These are phyloP conservation scores for Copromyces sp. DNA, from an alignment of 495 filamentous ascomycete species.

Conservation along the genomic window DNA sequence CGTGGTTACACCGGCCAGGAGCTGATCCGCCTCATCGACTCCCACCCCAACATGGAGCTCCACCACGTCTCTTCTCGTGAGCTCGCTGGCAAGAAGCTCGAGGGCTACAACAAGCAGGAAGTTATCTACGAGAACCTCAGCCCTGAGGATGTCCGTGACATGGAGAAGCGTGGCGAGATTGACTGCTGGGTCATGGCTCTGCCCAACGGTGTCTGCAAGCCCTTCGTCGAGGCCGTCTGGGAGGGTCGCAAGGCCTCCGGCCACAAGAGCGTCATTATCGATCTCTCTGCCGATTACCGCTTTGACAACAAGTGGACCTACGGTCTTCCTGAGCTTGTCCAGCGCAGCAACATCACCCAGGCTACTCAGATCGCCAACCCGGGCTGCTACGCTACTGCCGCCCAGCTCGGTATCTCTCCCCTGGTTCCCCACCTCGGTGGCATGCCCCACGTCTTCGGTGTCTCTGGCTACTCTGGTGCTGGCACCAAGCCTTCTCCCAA, in stretches of 20 bases:
- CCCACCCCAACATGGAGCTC: conserved; percentile 90
- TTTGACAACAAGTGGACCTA: conserved; percentile 91
- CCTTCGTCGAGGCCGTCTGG: conserved; percentile 86
- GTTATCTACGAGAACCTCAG: conserved; percentile 88
- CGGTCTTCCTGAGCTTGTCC: conserved; percentile 82
- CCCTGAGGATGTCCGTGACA: conserved; percentile 79
- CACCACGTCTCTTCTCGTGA: conserved; percentile 92
- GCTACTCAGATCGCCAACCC: conserved; percentile 89
- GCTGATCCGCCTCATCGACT: conserved; percentile 78
- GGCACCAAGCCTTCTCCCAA: conserved; percentile 93
- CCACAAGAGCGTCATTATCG: conserved; percentile 73
- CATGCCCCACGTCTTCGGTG: conserved; percentile 80
- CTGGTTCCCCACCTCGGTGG: conserved; percentile 68
- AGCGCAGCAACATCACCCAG: conserved; percentile 63
- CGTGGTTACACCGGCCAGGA: conserved; percentile 95
- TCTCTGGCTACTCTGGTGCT: conserved; percentile 92
- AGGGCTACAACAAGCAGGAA: conserved; percentile 87
- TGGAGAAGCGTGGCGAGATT: conserved; percentile 85
- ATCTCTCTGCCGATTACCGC: conserved; percentile 91
- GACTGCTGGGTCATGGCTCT: conserved; percentile 99
- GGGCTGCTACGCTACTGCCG: conserved; percentile 95
- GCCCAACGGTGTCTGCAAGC: conserved; percentile 94
- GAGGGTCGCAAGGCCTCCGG: conserved; percentile 47
- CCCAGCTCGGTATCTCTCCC: conserved; percentile 82
- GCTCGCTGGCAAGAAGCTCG: conserved; percentile 77